Base-by-base conservation (phyloP, 345 rosid species). In the Eucalyptus melliodora region DNA sequence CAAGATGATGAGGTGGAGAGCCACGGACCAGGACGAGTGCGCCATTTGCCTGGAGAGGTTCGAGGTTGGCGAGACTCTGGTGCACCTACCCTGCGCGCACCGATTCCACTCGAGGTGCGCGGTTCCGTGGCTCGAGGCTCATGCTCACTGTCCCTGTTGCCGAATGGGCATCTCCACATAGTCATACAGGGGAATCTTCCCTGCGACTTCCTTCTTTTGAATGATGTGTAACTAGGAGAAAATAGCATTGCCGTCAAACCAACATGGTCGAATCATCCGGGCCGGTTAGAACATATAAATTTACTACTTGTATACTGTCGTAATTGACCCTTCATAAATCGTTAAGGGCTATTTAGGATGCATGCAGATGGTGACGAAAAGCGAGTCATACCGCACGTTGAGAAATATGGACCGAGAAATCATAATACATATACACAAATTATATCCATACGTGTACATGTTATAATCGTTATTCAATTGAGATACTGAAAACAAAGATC, bases 81-180 rank as follows among this genome's bases (percentile, higher is more conserved):
- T 91, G 60, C 92, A 93, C 91, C 91, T 95, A 26, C 96, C 94
- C 1, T 97, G 99, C 89, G 95, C 95, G 6, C 98, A 97, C 90
- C 91, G 92, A 93, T 96, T 95, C 92, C 99, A 97, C 86, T 89
- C 92, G 2, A 90, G 85, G 62, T 96, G 99, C 42, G 86, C 95
- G 93, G 87, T 94, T 50, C 98, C 98, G n/a, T 97, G 99, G 98
- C 93, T 96, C 9, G 94, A 93, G 40, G 93, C 72, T 72, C 92
- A 91, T 89, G 89, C 95, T 14, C 95, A 92, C 23, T 96, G 99
- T 90, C 99, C 99, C 31, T 97, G 95, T 89, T 95, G 99, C 91
- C 93, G 99, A 91, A 89, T 34, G 45, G 87, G 72, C 11, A 44
- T 44, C 69, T 55, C 49, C 37, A 9, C 16, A 15, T 31, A 53